Percentiles rank a stretch among this genome's conserved stretches.
Conservation (phyloP, 225 moss, liverwort and hornwort genomes). For the Sphagnum contortum region DNA sequence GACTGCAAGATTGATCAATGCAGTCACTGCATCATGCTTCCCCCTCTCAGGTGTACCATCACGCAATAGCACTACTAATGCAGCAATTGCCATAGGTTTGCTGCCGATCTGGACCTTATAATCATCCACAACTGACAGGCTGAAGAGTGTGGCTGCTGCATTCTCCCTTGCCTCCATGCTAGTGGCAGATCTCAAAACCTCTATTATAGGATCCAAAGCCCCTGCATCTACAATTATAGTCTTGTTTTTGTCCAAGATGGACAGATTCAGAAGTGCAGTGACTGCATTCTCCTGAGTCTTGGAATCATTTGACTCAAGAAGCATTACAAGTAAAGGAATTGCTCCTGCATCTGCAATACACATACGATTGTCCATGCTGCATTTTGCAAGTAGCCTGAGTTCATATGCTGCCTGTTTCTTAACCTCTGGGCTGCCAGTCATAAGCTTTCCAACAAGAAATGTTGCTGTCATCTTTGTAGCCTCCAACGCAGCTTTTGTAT, state of each 20-base stretch:
- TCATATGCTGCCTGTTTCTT: constrained; percentile 63
- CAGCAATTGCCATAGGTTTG: constrained; percentile 13
- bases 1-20: too few relatives aligned
- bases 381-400: constrained; percentile 58
- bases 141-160: constrained; percentile 32
- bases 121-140: constrained; percentile 25
- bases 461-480: constrained; percentile 68
- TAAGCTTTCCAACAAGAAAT: constrained; percentile 50
- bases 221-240: constrained; percentile 42
- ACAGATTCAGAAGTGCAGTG: constrained; percentile 58
- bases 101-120: constrained; percentile 19
- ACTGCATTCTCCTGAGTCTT: constrained; percentile 75
- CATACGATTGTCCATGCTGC: constrained; percentile 59
- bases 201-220: constrained; percentile 20
- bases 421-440: constrained; percentile 51
- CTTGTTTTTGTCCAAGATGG: constrained; percentile 67
- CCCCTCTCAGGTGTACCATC: constrained; percentile 21
- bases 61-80: constrained; percentile 17
- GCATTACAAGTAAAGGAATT: constrained; percentile 41
- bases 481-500: constrained; percentile 52
- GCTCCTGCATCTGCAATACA: constrained; percentile 67
- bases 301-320: constrained; percentile 51
- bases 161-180: constrained; percentile 39
- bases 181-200: constrained; percentile 18
- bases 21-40: too few relatives aligned